Percentiles rank a stretch among this genome's conserved stretches.
Evolutionary conservation across 2,329 filamentous ascomycete genomes (phyloP).

Genomic region (Ceratocystiopsis brevicomis): DNA sequence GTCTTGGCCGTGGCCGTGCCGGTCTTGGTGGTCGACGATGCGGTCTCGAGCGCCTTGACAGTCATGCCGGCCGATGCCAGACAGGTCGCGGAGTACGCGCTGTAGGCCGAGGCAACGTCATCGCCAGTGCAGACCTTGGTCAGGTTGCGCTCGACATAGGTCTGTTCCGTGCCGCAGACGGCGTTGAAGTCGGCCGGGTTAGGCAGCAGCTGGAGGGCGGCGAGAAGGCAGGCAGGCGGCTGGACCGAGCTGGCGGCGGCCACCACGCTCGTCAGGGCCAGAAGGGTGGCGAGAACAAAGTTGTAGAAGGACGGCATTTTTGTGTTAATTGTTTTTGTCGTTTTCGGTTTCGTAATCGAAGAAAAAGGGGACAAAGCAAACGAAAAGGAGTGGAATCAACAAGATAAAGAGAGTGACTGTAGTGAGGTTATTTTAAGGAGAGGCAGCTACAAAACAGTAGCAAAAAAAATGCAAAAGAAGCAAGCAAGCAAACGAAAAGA

Average conservation of each 20-base stretch:
- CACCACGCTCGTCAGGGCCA: background rate
- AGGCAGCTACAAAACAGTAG: no score
- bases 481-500: no score
- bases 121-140: conserved; percentile 1
- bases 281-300: background rate
- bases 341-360: background rate
- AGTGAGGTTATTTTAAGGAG: no score
- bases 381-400: no score
- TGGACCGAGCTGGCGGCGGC: background rate
- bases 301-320: background rate
- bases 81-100: conserved; percentile 4
- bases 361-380: background rate
- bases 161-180: conserved; percentile 2
- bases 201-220: conserved; percentile 4
- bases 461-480: no score
- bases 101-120: conserved; percentile 3
- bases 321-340: background rate
- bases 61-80: background rate
- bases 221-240: conserved; percentile 5
- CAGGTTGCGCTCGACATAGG: conserved; percentile 3
- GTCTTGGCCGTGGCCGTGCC: background rate
- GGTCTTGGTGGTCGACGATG: background rate
- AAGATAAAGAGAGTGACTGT: no score
- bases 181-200: conserved; percentile 3
- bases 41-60: conserved; percentile 1